These are phyloP conservation scores for Thielaviopsis musarum DNA, from an alignment of 2,329 filamentous ascomycete species.

Conservation along the genomic window DNA sequence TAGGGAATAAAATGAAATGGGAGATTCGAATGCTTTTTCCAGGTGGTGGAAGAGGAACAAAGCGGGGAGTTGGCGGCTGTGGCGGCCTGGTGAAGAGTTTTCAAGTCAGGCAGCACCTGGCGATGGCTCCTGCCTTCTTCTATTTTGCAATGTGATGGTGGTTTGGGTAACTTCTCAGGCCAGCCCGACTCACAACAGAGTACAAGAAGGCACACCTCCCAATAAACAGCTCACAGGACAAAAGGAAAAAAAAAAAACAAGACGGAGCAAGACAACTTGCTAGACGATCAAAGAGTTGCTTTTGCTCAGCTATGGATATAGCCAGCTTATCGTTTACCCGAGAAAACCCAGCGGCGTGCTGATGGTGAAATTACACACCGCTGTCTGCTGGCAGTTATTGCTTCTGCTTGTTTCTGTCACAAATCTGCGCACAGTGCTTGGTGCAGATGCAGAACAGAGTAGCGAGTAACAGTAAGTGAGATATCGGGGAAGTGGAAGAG, in stretches of 20 bases:
- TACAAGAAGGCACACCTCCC: too few relatives aligned
- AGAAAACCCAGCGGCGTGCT: neutral
- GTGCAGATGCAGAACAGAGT: neutral
- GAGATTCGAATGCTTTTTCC: neutral
- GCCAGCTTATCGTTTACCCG: neutral
- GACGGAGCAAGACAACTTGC: neutral
- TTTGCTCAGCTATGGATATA: neutral
- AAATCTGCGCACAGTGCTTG: neutral
- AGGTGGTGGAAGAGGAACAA: neutral
- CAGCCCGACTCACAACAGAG: neutral
- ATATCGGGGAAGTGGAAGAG: neutral
- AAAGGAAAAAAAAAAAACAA: neutral
- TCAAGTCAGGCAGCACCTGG: neutral
- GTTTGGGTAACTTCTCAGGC: neutral
- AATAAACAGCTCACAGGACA: neutral
- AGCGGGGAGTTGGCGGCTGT: neutral
- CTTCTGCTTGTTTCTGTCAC: neutral
- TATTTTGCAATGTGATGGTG: neutral
- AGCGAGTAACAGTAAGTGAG: neutral
- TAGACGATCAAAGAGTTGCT: neutral
- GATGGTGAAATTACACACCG: neutral
- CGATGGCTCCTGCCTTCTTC: neutral
- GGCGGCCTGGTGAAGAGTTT: neutral
- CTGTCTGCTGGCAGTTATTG: neutral
- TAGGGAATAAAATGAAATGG: neutral